These are phyloP conservation scores for Eimeria acervulina DNA, from an alignment of 169 alveolate genomes.

Conservation along the genomic window DNA sequence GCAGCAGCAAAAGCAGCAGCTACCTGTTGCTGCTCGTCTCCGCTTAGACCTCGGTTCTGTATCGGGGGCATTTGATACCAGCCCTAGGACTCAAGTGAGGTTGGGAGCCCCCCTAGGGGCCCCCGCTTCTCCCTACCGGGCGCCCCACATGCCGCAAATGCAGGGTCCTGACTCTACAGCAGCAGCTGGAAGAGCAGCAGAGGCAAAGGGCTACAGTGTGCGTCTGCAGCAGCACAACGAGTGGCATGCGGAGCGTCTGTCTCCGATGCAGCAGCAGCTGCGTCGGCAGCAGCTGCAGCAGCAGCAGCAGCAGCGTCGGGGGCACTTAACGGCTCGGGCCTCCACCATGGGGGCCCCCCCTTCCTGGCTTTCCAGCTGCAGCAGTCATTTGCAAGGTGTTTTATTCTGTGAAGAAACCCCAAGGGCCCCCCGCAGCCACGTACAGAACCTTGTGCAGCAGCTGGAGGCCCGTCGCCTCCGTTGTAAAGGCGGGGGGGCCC, in stretches of 20 bases:
- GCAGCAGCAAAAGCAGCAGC: conserved; percentile 45
- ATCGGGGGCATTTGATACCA: neutral
- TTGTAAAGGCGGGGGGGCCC: neutral
- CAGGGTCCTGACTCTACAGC: neutral
- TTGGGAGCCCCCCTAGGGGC: neutral
- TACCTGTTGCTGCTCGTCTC: neutral
- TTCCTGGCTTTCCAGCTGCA: neutral
- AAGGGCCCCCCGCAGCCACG: conserved; percentile 50
- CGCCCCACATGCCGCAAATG: neutral
- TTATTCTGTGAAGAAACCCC: neutral
- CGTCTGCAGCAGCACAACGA: conserved; percentile 51
- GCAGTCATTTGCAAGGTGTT: neutral
- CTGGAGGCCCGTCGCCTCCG: conserved; percentile 50
- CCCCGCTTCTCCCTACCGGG: neutral
- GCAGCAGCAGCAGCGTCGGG: conserved; percentile 35
- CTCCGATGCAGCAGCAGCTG: neutral
- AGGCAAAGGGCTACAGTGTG: neutral
- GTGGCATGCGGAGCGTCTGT: conserved; percentile 24
- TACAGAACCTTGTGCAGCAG: conserved; percentile 56
- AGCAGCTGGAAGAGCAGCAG: neutral
- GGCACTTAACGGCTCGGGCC: conserved; percentile 49
- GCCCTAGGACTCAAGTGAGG: neutral
- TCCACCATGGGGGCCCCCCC: neutral
- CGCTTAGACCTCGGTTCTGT: neutral
- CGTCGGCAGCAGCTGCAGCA: neutral